Conservation (phyloP, 139 green algal genomes). For the Chlorella sp. region DNA sequence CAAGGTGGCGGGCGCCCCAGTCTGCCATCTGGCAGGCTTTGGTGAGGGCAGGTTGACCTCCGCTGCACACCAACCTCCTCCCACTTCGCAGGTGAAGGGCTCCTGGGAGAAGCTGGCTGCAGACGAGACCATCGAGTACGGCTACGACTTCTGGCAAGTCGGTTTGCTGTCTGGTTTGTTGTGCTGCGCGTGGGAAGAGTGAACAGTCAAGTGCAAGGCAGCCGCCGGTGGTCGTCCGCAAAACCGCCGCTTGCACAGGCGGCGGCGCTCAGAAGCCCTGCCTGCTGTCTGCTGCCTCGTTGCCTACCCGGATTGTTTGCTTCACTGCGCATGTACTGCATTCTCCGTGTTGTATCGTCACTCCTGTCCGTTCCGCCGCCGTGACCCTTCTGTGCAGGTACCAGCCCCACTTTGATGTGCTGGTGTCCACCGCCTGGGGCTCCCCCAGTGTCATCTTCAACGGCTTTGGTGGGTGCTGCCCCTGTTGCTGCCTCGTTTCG, state of each 20-base stretch:
- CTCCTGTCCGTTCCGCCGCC: too few relatives aligned
- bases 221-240: too few relatives aligned
- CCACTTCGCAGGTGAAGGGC: constrained; percentile 59
- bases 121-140: constrained; percentile 56
- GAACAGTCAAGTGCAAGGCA: too few relatives aligned
- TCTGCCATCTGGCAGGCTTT: background rate
- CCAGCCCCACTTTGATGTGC: constrained; percentile 84
- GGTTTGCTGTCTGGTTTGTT: background rate
- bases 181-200: too few relatives aligned
- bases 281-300: too few relatives aligned
- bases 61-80: background rate
- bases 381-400: constrained; percentile 54
- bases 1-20: too few relatives aligned
- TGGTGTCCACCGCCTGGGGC: constrained; percentile 79
- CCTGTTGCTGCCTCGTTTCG: too few relatives aligned
- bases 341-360: too few relatives aligned
- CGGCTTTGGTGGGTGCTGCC: constrained; percentile 69
- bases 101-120: constrained; percentile 51
- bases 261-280: too few relatives aligned
- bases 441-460: constrained; percentile 72
- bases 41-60: background rate
- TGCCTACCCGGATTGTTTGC: too few relatives aligned
- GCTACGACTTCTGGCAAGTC: constrained; percentile 83
- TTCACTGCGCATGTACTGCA: background rate
- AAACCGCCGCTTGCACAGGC: too few relatives aligned